Evolutionary conservation across 2,329 filamentous ascomycete genomes (phyloP), one percentile per base, ranked within the genome.

Genomic region (Passalora sequoiae): DNA sequence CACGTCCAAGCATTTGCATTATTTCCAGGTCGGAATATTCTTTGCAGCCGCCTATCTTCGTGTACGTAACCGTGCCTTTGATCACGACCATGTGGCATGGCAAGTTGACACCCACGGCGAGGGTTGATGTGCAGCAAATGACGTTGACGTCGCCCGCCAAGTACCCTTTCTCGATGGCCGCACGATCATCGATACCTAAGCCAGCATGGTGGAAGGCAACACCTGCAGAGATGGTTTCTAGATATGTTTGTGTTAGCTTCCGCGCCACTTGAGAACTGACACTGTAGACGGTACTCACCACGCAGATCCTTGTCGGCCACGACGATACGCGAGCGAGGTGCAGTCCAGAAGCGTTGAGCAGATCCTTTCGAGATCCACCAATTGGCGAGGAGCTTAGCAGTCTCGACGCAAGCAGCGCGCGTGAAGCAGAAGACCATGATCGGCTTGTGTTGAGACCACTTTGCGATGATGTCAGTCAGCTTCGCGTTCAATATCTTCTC

Each of bases 1-100:
- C 87, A 50, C 87, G 80, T 5, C 87, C 87, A 37, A 94, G 76
- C 87, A 94, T 94, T 57, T 94, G 87, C 83, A 91, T 91, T 49
- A 91, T 76, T 54, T 94, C 87, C 4, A 94, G 70, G 59, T 92
- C 86, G 0, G 85, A 81, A 53, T 88, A 89, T 60, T 92, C 86
- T 43, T 80, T 76, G 22, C 50, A 51, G n/a, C 43, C 50, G 13
- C 47, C 47, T n/a, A 6, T 66, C 72, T 73, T 66, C 44, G 78
- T 76, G 64, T 80, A 89, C 0, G 74, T 71, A 3, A 81, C 74
- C 0, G 87, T 94, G 16, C 86, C 85, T 62, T 94, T 94, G 43
- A 94, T 76, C 7, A 94, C 80, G 3, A 89, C 86, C 53, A 54
- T 54, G 13, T 56, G 53, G 44, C 53, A 56, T 22, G 87, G 88